Evolutionary conservation across 768 basidiomycete species (phyloP).

Genomic region (Termitomyces heimii): DNA sequence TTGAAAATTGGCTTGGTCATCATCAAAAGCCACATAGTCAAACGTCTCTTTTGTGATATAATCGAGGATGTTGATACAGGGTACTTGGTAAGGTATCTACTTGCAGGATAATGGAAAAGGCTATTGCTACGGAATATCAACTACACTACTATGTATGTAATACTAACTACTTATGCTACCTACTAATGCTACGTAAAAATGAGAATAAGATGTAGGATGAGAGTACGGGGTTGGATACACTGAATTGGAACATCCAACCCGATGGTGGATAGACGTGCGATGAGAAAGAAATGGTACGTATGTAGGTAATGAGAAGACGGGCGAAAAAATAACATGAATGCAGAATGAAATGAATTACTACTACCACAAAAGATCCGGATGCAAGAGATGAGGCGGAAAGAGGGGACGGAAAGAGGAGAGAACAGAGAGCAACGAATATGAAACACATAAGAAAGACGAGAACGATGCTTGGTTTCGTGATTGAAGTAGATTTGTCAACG

Average conservation of each 20-base stretch:
- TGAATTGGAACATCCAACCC: not conserved
- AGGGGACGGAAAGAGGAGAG: conserved; percentile 2
- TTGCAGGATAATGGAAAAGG: conserved; percentile 45
- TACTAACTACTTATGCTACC: conserved; percentile 43
- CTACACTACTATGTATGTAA: conserved; percentile 26
- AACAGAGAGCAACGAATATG: conserved; percentile 20
- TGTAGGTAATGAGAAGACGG: conserved; percentile 2
- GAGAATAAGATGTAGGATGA: conserved; percentile 25
- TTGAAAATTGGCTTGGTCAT: not conserved
- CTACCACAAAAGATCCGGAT: conserved; percentile 42
- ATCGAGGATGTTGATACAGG: conserved; percentile 16
- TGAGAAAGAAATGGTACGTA: conserved; percentile 4
- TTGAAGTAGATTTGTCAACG: not conserved
- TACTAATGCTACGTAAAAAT: conserved; percentile 50
- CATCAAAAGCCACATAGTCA: not conserved
- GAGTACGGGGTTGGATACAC: conserved; percentile 2
- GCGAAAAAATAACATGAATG: not conserved
- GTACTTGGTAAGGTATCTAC: conserved; percentile 35
- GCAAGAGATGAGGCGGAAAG: conserved; percentile 32
- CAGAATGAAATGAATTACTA: conserved; percentile 21
- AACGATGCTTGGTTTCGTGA: not conserved
- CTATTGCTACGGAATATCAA: conserved; percentile 27
- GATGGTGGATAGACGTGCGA: conserved; percentile 13
- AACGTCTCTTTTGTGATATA: conserved; percentile 6
- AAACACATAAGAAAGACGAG: conserved; percentile 8